A percentile compares a stretch with the other conserved stretches of the same genome.
Evolutionary conservation across 2,329 filamentous ascomycete genomes (phyloP).

Genomic region (Apiospora rasikravindrae): DNA sequence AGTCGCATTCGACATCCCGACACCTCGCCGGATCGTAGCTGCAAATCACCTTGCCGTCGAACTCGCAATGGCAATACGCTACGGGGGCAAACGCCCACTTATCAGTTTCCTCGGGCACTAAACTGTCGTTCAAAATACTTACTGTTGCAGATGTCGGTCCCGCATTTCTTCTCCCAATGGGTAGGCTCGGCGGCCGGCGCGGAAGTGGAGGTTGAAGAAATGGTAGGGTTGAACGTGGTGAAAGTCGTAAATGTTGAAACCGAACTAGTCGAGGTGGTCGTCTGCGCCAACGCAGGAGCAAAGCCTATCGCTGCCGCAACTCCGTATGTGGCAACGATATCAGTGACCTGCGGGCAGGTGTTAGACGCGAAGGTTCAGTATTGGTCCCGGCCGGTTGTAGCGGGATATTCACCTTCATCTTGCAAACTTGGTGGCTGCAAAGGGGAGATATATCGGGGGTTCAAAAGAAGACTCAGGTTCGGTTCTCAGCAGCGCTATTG

Average conservation of each 20-base stretch:
- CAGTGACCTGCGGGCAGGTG: not conserved
- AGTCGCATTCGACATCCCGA: not conserved
- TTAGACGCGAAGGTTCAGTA: not conserved
- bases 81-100: fast-evolving
- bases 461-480: not conserved
- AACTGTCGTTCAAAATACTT: not conserved
- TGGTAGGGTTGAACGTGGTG: not conserved
- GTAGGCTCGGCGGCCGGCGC: not conserved
- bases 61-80: not conserved
- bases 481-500: not conserved
- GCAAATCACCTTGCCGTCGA: not conserved
- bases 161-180: not conserved
- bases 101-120: not conserved
- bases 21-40: slow-evolving; percentile 2
- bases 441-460: not conserved
- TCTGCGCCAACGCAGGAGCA: not conserved
- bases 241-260: not conserved
- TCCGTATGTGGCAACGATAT: not conserved
- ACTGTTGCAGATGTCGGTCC: not conserved
- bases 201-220: not conserved
- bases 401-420: not conserved
- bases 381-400: too few relatives aligned
- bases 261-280: not conserved
- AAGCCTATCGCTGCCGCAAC: not conserved
- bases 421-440: not conserved